phyloP scores from a whole-genome alignment of 371 early-diverging fungal species.

The Mortierella polycephala region DNA sequence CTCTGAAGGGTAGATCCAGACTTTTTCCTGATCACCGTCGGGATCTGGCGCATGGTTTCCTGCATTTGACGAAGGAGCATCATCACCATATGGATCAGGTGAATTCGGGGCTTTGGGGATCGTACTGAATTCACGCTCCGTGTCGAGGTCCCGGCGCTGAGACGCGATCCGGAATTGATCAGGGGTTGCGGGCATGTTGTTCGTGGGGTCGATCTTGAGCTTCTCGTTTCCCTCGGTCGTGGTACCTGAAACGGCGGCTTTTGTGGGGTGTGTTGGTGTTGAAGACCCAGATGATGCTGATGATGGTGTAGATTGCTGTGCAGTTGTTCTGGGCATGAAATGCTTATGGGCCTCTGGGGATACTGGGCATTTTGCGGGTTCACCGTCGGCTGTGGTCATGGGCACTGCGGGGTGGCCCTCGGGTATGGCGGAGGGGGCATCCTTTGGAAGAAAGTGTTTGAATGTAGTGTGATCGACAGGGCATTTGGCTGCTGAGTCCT shows the following conservation, averaged over 20 bases:
- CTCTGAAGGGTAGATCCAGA: conserved; percentile 97
- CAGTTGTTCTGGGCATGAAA: conserved; percentile 29
- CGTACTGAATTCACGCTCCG: conserved; percentile 72
- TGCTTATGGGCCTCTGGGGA: conserved; percentile 49
- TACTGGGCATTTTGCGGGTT: conserved; percentile 49
- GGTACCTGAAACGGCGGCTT: too few relatives aligned
- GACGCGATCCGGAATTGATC: conserved; percentile 67
- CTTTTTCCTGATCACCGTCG: conserved; percentile 58
- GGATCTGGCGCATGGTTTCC: conserved; percentile 43
- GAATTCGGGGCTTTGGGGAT: conserved; percentile 71
- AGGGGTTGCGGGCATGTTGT: conserved; percentile 81
- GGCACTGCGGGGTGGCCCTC: conserved; percentile 50
- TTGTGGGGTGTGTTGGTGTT: conserved; percentile 58
- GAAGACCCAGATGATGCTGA: conserved; percentile 4
- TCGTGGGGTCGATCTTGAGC: conserved; percentile 69
- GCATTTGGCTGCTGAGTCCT: conserved; percentile 53
- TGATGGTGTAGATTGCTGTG: conserved; percentile 8
- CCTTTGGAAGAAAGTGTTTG: conserved; percentile 60
- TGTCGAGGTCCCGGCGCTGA: conserved; percentile 65
- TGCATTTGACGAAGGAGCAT: conserved; percentile 19
- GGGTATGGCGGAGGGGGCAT: conserved; percentile 20
- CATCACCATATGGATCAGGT: conserved; percentile 55
- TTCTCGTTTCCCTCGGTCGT: neutral
- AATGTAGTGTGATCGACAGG: conserved; percentile 68
- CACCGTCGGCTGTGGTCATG: conserved; percentile 15